Evolutionary conservation across 2,329 filamentous ascomycete genomes (phyloP), one percentile per base, ranked within the genome.

Genomic region (Fusarium liriodendri): DNA sequence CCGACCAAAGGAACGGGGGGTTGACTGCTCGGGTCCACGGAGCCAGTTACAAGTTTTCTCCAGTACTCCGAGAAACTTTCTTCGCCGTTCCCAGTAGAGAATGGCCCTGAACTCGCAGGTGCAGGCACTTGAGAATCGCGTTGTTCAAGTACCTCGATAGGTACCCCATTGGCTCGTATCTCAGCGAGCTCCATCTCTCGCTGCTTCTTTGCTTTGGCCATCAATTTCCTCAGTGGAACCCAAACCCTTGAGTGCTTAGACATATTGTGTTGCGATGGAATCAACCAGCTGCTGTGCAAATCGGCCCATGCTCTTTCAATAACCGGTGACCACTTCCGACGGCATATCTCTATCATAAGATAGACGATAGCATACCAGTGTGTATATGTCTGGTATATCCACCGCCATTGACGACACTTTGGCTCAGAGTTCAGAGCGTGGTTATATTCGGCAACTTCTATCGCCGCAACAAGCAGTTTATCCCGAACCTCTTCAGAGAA

Each of bases 321-420:
- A 5, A 83, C 80, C 2, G 85, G 81, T 13, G 85, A 85, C 85
- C 85, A 87, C 2, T 83, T 81, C 0, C 85, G 81, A 4, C 84
- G 84, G 16, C 83, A 85, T 1, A 86, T 80, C 74, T 90, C 87
- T 14, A 90, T 83, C 32, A 91, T 74, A 1, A 90, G 82, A 72
- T 88, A 91, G 0, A 88, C 87, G 5, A 90, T 85, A 6, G 89
- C 87, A 71, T 90, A 85, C 88, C 89, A 91, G 68, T 90, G 88
- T 0, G 86, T 88, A 76, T 89, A 90, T 0, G 87, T 89, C 73
- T 89, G 87, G 78, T 89, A 90, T 7, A 89, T 81, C 89, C 89
- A 91, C 20, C 87, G 86, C 85, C 87, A 90, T 55, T 86, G 86
- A 11, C 84, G 84, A 62, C 84, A 85, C 18, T 81, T 82, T 3